A percentile compares a stretch with the other conserved stretches of the same genome.
Evolutionary conservation across 176 grass and related monocot species (phyloP).

Genomic region (Oryza longistaminata): DNA sequence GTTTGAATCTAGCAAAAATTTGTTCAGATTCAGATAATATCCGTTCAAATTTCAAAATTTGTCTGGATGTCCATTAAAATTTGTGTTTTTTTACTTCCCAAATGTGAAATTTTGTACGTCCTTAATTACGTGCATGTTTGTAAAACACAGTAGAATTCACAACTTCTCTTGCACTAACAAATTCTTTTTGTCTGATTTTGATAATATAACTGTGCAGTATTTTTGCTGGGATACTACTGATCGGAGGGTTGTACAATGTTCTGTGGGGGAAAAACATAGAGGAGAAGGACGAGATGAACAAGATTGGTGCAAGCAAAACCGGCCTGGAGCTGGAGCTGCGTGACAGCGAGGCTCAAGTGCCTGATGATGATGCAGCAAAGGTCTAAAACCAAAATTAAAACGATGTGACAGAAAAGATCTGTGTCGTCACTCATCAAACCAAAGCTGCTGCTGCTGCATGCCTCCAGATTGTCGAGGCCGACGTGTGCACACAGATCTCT

Average conservation of each 20-base stretch:
- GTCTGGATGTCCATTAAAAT: not conserved
- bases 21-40: not conserved
- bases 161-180: not conserved
- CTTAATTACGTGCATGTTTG: too few relatives aligned
- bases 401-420: slow-evolving; percentile 28
- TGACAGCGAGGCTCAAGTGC: slow-evolving; percentile 10
- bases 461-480: slow-evolving; percentile 12
- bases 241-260: slow-evolving; percentile 66
- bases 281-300: slow-evolving; percentile 32
- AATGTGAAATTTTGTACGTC: not conserved
- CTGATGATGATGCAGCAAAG: slow-evolving; percentile 29
- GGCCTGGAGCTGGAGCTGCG: slow-evolving; percentile 35
- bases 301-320: slow-evolving; percentile 4
- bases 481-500: not conserved
- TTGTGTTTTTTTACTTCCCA: too few relatives aligned
- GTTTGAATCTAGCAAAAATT: not conserved
- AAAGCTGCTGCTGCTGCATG: not conserved
- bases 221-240: slow-evolving; percentile 46
- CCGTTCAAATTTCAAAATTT: not conserved
- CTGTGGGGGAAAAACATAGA: slow-evolving; percentile 64
- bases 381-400: slow-evolving; percentile 3
- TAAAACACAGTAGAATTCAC: not conserved
- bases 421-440: not conserved
- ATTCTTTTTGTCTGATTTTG: not conserved
- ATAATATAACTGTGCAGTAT: slow-evolving; percentile 18